Percentiles rank a stretch among this genome's conserved stretches.
These are phyloP conservation scores for Aegilops tauschii DNA, from an alignment of 176 grass and related monocot genomes.

Conservation along the genomic window DNA sequence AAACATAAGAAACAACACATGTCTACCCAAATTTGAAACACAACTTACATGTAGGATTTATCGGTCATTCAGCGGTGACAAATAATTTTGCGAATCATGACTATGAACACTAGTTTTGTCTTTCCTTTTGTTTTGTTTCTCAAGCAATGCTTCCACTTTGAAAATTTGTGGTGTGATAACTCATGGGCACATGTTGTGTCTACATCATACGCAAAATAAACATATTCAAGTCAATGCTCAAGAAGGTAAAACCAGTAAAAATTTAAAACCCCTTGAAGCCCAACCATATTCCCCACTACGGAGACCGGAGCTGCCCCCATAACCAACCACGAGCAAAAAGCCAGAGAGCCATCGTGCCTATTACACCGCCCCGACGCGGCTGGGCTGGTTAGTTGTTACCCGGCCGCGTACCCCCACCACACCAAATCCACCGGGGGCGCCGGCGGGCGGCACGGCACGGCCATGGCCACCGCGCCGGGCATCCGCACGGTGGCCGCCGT, in stretches of 20 bases:
- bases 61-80: too few species aligned
- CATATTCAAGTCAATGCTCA: background rate
- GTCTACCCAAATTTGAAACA: too few species aligned
- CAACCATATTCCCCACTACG: background rate
- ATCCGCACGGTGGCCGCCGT: constrained; percentile 46
- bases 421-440: background rate
- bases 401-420: background rate
- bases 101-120: too few species aligned
- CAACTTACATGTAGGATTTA: too few species aligned
- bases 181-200: too few species aligned
- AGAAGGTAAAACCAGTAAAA: background rate
- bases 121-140: too few species aligned
- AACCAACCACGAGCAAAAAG: background rate
- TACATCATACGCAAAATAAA: background rate
- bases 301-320: background rate
- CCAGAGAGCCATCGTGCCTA: background rate
- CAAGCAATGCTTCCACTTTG: too few species aligned
- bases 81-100: too few species aligned
- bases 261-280: background rate
- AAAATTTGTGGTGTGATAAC: too few species aligned
- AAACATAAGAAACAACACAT: too few species aligned
- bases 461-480: constrained; percentile 30
- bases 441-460: constrained; percentile 7
- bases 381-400: background rate
- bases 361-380: background rate